These are phyloP conservation scores for Cryptococcus maquisensis DNA, from an alignment of 1,284 basidiomycete genomes.

Conservation along the genomic window DNA sequence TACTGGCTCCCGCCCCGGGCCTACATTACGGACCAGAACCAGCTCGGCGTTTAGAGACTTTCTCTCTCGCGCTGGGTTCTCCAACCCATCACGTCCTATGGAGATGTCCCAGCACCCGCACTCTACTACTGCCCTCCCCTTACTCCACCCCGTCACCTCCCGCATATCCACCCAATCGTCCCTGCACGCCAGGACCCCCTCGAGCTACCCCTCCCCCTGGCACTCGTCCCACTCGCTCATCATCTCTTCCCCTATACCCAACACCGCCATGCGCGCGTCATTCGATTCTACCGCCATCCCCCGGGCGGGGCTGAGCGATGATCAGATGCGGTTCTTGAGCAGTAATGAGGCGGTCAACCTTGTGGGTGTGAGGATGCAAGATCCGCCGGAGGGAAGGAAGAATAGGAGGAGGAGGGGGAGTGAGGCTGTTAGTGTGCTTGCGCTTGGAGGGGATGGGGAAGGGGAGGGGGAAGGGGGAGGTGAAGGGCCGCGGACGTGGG, in stretches of 20 bases:
- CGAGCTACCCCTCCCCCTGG: slow-evolving; percentile 22
- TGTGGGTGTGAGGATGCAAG: slow-evolving; percentile 21
- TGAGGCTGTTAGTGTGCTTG: no score
- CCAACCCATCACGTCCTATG: not conserved
- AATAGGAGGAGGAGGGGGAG: slow-evolving; percentile 6
- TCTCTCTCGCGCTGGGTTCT: slow-evolving; percentile 21
- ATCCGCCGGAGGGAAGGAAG: slow-evolving; percentile 17
- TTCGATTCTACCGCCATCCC: slow-evolving; percentile 24
- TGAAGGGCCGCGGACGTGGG: no score
- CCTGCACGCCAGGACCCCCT: not conserved
- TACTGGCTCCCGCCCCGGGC: slow-evolving; percentile 10
- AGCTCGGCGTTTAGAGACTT: slow-evolving; percentile 22
- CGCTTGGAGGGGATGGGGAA: no score
- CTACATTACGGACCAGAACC: slow-evolving; percentile 17
- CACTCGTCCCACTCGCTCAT: slow-evolving; percentile 24
- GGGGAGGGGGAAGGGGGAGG: no score
- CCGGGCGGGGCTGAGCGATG: slow-evolving; percentile 21
- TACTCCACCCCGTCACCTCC: slow-evolving; percentile 7
- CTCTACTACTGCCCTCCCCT: slow-evolving; percentile 12
- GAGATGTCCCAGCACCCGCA: slow-evolving; percentile 10
- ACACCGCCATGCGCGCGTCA: slow-evolving; percentile 26
- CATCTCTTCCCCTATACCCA: slow-evolving; percentile 26
- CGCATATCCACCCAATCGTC: slow-evolving; percentile 3
- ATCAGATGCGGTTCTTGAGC: slow-evolving; percentile 30
- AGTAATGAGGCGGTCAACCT: slow-evolving; percentile 21